phyloP scores from a whole-genome alignment of 257 asterid species.

The Coffea eugenioides region DNA sequence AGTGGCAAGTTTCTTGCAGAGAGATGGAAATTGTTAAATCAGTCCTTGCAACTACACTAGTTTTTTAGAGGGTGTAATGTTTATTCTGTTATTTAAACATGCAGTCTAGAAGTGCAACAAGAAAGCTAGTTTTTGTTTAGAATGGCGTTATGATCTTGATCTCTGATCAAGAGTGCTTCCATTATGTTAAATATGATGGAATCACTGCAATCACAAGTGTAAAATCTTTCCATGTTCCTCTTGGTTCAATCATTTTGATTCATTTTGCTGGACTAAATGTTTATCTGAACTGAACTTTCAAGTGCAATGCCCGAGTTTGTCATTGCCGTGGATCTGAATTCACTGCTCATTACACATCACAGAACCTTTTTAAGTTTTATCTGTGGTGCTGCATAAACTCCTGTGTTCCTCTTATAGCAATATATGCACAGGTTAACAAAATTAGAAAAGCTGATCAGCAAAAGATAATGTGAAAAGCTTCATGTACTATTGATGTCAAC shows the following conservation, averaged over 20 bases:
- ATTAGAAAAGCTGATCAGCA: background rate
- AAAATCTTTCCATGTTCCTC: background rate
- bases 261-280: background rate
- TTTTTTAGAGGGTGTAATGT: constrained; percentile 20
- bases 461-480: background rate
- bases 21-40: constrained; percentile 16
- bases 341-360: background rate
- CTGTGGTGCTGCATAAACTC: too few species aligned
- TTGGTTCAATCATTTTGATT: background rate
- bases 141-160: background rate
- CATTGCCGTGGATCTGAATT: background rate
- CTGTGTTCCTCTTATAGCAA: background rate
- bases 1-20: constrained; percentile 20
- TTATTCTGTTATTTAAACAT: constrained; percentile 12
- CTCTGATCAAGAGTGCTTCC: background rate
- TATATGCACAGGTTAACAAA: too few species aligned
- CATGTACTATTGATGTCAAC: background rate
- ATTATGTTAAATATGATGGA: background rate
- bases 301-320: background rate
- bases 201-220: background rate
- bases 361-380: background rate
- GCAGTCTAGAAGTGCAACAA: background rate
- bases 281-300: background rate
- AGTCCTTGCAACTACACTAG: constrained; percentile 25
- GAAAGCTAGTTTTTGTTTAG: background rate